phyloP scores from a whole-genome alignment of 2,329 filamentous ascomycete species.

The Botrytis porri region DNA sequence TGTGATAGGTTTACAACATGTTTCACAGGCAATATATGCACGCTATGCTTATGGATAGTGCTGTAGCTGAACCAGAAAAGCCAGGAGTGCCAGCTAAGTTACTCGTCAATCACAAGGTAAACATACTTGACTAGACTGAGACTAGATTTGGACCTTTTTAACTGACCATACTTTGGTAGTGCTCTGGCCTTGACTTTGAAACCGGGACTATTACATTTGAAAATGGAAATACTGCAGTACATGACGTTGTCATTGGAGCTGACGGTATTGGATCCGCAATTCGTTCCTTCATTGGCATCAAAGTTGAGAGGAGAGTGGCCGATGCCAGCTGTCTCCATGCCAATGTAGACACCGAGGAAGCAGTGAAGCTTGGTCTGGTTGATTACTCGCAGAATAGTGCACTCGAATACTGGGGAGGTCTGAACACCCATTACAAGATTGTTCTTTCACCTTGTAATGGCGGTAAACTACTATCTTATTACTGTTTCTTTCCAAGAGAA shows the following conservation, averaged over 20 bases:
- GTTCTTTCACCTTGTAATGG: conserved; percentile 67
- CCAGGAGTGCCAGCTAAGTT: conserved; percentile 53
- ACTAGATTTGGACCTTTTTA: not conserved
- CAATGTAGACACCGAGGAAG: conserved; percentile 61
- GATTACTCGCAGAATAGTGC: conserved; percentile 60
- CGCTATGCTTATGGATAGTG: conserved; percentile 58
- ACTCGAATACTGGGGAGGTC: conserved; percentile 69
- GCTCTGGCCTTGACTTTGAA: conserved; percentile 46
- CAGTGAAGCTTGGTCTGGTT: conserved; percentile 55
- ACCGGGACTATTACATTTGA: conserved; percentile 44
- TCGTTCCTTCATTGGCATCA: conserved; percentile 56
- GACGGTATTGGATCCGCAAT: conserved; percentile 59
- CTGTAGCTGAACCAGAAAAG: conserved; percentile 51
- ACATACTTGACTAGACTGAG: conserved; percentile 32
- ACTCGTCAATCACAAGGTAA: conserved; percentile 54
- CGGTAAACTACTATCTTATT: conserved; percentile 63
- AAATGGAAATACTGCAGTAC: conserved; percentile 33
- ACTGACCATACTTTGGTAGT: not conserved
- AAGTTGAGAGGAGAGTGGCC: conserved; percentile 56
- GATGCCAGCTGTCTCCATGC: conserved; percentile 62
- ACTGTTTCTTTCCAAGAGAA: conserved; percentile 64
- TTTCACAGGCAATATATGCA: conserved; percentile 69
- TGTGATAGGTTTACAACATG: conserved; percentile 56
- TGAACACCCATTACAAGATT: conserved; percentile 64
- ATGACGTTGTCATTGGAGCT: conserved; percentile 41